A percentile compares a stretch with the other conserved stretches of the same genome.
Conservation (phyloP, 208 protist genomes). For the Spongospora subterranea region DNA sequence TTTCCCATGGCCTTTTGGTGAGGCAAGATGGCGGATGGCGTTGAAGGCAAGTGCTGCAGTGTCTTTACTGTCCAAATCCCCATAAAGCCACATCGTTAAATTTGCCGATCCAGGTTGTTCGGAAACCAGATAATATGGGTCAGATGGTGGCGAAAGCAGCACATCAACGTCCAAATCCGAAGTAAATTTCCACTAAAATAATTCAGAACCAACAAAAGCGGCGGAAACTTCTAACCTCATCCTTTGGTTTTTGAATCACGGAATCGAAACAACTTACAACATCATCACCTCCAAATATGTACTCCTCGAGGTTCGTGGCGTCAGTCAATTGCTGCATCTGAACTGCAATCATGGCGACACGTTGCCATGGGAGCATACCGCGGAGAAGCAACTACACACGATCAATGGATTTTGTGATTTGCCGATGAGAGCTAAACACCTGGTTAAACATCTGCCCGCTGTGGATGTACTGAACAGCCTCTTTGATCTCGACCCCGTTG, state of each 20-base stretch:
- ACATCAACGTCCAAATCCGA: neutral
- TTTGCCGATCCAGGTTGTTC: neutral
- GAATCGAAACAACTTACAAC: neutral
- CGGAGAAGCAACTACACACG: neutral
- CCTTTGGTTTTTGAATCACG: neutral
- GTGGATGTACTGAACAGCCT: neutral
- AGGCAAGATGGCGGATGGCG: neutral
- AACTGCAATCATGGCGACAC: neutral
- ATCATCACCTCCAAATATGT: constrained; percentile 9
- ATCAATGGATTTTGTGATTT: neutral
- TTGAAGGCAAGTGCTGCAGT: neutral
- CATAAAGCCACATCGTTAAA: constrained; percentile 5
- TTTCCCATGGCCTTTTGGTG: neutral
- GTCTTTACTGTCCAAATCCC: neutral
- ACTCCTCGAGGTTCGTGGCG: neutral
- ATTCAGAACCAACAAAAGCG: neutral
- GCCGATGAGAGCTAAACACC: neutral
- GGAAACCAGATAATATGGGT: neutral
- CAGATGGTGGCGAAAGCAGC: neutral
- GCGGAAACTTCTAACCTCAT: neutral
- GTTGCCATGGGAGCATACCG: neutral
- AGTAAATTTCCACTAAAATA: neutral
- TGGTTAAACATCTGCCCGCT: neutral
- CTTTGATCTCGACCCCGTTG: constrained; percentile 19
- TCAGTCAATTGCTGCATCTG: neutral